phyloP scores from a whole-genome alignment of 2,329 filamentous ascomycete genomes.

The Diaporthe citrichinensis region DNA sequence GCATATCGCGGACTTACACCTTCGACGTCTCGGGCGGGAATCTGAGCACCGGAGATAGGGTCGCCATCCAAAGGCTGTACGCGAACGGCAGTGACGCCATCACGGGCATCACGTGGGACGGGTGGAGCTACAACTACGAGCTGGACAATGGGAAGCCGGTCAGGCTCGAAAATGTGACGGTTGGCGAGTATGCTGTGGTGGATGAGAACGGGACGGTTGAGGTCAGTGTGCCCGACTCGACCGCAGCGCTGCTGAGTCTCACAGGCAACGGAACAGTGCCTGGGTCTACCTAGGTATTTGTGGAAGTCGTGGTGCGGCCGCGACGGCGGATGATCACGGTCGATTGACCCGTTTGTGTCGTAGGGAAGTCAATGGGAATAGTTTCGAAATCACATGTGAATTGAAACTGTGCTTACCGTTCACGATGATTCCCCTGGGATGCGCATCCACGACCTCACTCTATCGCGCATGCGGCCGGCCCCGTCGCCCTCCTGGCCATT shows the following conservation, averaged over 20 bases:
- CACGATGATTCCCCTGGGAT: background rate
- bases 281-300: background rate
- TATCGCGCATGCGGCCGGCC: no score
- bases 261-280: conserved; percentile 10
- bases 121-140: conserved; percentile 73
- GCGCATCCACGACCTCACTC: background rate
- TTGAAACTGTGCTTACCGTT: background rate
- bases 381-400: background rate
- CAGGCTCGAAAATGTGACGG: conserved; percentile 67
- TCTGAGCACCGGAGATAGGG: conserved; percentile 52
- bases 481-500: background rate
- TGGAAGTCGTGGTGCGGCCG: background rate
- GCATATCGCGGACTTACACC: conserved; percentile 56
- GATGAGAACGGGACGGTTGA: conserved; percentile 43
- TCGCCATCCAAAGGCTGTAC: conserved; percentile 58
- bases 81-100: conserved; percentile 77
- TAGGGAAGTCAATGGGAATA: no score
- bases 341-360: background rate
- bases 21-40: conserved; percentile 55
- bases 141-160: conserved; percentile 68
- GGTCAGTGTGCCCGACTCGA: conserved; percentile 57
- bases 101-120: conserved; percentile 73
- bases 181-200: conserved; percentile 54
- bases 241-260: conserved; percentile 56
- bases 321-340: no score